Conservation (phyloP, 345 rosid genomes). For the Corchorus olitorius region DNA sequence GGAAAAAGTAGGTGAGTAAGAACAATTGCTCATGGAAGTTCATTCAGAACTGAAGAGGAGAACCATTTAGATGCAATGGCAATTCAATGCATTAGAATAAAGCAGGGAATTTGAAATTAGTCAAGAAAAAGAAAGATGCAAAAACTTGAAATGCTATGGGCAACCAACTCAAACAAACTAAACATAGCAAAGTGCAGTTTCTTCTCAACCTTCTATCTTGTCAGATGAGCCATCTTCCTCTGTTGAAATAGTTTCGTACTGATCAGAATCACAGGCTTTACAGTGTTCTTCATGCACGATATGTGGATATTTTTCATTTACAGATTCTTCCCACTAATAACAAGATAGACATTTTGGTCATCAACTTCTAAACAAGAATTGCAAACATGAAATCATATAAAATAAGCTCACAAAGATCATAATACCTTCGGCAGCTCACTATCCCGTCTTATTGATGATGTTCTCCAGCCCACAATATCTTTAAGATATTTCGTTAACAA, state of each 20-base stretch:
- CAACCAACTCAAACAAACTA: not conserved
- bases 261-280: slow-evolving; percentile 59
- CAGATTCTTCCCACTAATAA: slow-evolving; percentile 67
- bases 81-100: slow-evolving; percentile 5
- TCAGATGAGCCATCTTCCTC: slow-evolving; percentile 45
- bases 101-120: not conserved
- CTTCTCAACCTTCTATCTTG: slow-evolving; percentile 75
- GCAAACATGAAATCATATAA: not conserved
- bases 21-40: not conserved
- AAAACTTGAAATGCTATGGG: not conserved
- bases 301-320: slow-evolving; percentile 84
- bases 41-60: not conserved
- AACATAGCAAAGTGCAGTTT: not conserved
- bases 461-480: slow-evolving; percentile 99
- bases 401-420: not conserved
- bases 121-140: not conserved
- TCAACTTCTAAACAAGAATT: slow-evolving; percentile 3
- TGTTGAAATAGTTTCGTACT: slow-evolving; percentile 35
- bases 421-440: slow-evolving; percentile 85
- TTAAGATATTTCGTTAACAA: slow-evolving; percentile 40
- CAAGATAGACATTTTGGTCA: slow-evolving; percentile 17
- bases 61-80: not conserved
- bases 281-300: slow-evolving; percentile 87
- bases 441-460: slow-evolving; percentile 84
- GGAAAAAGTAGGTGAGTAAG: not conserved